phyloP scores from a whole-genome alignment of 1,284 basidiomycete species.

The Laetiporus sulphureus region DNA sequence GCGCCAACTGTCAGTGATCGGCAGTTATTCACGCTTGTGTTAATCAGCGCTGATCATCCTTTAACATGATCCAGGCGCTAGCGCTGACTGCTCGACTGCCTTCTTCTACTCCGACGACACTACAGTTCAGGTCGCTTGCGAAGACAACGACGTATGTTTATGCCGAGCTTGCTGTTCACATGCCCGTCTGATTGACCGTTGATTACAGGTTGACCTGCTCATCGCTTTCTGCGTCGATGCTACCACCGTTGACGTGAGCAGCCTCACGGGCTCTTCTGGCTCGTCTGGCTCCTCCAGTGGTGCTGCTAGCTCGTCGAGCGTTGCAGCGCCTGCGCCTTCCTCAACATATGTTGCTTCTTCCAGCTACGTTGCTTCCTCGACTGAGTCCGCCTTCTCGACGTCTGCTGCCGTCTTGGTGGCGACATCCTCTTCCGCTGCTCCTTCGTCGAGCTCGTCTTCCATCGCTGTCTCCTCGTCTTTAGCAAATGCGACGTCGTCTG shows the following conservation, averaged over 20 bases:
- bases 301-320: neutral
- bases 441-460: neutral
- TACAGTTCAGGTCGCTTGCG: constrained; percentile 33
- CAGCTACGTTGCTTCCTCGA: neutral
- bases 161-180: neutral
- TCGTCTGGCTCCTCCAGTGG: neutral
- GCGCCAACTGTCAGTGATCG: constrained; percentile 23
- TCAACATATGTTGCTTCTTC: neutral
- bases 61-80: constrained; percentile 22
- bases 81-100: constrained; percentile 26
- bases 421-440: neutral
- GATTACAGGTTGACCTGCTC: constrained; percentile 21
- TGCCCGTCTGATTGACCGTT: neutral
- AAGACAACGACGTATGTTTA: constrained; percentile 21
- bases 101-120: constrained; percentile 35
- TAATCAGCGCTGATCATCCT: neutral
- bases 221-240: constrained; percentile 28
- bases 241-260: constrained; percentile 13
- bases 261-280: neutral
- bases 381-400: neutral
- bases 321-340: neutral
- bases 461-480: neutral
- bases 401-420: neutral
- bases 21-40: neutral
- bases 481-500: neutral